phyloP scores from a whole-genome alignment of 176 grass and related monocot species.

The Stipa capillata region DNA sequence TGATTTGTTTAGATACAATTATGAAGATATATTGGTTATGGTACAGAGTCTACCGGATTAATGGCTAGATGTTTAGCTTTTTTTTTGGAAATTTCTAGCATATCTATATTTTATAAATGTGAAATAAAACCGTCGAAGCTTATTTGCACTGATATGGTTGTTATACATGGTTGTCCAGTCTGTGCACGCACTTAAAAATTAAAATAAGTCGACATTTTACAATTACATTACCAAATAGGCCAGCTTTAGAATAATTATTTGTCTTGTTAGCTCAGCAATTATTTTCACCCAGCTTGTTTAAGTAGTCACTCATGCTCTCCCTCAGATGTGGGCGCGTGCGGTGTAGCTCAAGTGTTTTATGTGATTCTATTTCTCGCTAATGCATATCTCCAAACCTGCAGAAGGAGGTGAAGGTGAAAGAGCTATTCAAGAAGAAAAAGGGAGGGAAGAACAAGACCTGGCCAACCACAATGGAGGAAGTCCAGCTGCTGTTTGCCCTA shows the following conservation, averaged over 20 bases:
- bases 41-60: too few species aligned
- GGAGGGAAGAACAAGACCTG: slow-evolving; percentile 73
- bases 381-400: slow-evolving; percentile 15
- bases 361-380: neutral
- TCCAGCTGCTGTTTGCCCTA: slow-evolving; percentile 75
- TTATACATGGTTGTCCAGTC: neutral
- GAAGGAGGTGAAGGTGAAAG: slow-evolving; percentile 93
- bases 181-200: neutral
- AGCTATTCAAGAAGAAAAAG: slow-evolving; percentile 90
- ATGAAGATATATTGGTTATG: too few species aligned
- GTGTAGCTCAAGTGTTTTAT: neutral
- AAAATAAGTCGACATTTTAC: neutral
- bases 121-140: neutral
- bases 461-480: slow-evolving; percentile 64
- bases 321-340: too few species aligned
- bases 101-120: too few species aligned
- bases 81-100: too few species aligned
- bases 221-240: neutral
- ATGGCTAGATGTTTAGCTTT: too few species aligned
- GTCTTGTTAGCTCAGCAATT: neutral
- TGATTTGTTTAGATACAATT: too few species aligned
- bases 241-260: neutral
- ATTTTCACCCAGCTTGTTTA: neutral
- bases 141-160: neutral
- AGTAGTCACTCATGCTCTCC: neutral